Evolutionary conservation across 495 filamentous ascomycete genomes (phyloP).

Genomic region (Viridothelium virens): DNA sequence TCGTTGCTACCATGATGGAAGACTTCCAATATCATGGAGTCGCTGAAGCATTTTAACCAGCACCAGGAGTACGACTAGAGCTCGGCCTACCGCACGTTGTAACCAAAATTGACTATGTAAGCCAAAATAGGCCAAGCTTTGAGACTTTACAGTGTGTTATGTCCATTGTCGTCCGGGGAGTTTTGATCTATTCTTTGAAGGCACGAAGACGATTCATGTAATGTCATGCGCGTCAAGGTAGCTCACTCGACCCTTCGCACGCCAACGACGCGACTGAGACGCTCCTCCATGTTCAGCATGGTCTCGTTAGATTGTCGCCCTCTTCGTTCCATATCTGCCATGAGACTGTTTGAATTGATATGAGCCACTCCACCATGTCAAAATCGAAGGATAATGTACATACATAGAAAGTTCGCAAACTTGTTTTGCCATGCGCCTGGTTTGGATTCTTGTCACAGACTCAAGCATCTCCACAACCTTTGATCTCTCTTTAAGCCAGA

Average conservation of each 20-base stretch:
- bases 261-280: conserved; percentile 23
- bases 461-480: conserved; percentile 23
- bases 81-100: no score
- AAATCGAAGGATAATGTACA: neutral
- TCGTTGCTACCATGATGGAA: no score
- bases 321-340: conserved; percentile 15
- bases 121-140: no score
- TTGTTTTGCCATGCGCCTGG: conserved; percentile 27
- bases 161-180: no score
- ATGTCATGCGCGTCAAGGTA: neutral
- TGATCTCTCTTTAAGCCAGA: conserved; percentile 25
- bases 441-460: conserved; percentile 24
- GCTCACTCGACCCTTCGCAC: conserved; percentile 21
- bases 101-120: neutral
- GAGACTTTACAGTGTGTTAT: no score
- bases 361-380: neutral
- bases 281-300: conserved; percentile 20
- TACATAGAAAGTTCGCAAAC: conserved; percentile 20
- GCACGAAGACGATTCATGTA: no score
- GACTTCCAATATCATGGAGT: no score
- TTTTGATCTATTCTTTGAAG: no score
- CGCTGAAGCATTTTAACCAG: no score
- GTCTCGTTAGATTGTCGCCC: conserved; percentile 13
- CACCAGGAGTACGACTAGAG: no score
- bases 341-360: conserved; percentile 12